phyloP scores from a whole-genome alignment of 306 rosid species.

The Gynostemma pentaphyllum region DNA sequence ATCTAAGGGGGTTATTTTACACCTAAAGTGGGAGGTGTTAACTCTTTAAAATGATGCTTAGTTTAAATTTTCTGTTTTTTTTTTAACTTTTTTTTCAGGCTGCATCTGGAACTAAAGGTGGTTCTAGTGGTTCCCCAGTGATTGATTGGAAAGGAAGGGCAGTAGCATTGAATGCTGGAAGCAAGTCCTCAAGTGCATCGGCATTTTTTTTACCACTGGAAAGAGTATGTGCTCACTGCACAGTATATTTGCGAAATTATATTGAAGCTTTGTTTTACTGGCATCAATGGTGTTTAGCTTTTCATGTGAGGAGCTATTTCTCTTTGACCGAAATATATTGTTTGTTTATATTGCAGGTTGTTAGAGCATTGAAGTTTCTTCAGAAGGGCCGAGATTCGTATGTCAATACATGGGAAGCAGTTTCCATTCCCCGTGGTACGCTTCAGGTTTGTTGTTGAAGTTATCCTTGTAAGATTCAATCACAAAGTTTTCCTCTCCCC shows the following conservation, averaged over 20 bases:
- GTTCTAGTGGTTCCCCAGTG: constrained; percentile 97
- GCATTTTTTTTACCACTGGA: constrained; percentile 88
- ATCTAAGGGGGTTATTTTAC: too few species aligned
- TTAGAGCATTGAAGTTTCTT: constrained; percentile 73
- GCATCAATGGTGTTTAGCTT: constrained; percentile 16
- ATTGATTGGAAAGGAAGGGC: constrained; percentile 94
- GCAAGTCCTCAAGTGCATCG: constrained; percentile 93
- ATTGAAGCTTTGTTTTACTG: too few species aligned
- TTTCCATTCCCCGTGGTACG: constrained; percentile 90
- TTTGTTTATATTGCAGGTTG: constrained; percentile 53
- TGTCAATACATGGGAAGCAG: constrained; percentile 63
- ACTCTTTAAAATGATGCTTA: not conserved
- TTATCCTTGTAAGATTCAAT: constrained; percentile 13
- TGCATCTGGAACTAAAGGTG: constrained; percentile 98
- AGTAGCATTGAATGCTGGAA: constrained; percentile 94
- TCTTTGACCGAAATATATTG: constrained; percentile 5
- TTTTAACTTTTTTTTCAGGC: constrained; percentile 49
- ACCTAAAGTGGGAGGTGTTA: too few species aligned
- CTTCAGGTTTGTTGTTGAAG: constrained; percentile 78
- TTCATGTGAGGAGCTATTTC: constrained; percentile 10
- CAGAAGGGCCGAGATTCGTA: constrained; percentile 53
- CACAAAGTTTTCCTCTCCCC: not conserved
- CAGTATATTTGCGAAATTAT: constrained; percentile 18
- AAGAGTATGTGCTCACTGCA: constrained; percentile 57
- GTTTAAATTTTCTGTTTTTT: not conserved